Conservation (phyloP, 2,329 filamentous ascomycete species). For the Stagonosporopsis rhizophila region DNA sequence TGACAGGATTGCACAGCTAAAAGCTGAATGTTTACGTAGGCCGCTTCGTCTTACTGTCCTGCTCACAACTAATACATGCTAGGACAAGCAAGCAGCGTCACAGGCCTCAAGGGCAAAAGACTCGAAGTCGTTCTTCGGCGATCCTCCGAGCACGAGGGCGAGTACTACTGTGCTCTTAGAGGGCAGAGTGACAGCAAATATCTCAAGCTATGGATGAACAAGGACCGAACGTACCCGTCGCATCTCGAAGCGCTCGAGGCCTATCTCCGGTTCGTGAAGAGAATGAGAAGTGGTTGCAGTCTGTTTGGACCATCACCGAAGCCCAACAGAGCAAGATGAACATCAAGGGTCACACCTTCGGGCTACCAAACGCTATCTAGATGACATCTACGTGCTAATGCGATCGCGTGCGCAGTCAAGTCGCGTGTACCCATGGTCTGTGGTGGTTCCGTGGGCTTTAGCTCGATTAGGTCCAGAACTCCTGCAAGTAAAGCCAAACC, state of each 20-base stretch:
- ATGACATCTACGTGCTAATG: no score
- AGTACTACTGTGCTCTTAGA: conserved; percentile 37
- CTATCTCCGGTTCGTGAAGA: conserved; percentile 36
- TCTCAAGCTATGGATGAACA: conserved; percentile 40
- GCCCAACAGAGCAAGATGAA: conserved; percentile 3
- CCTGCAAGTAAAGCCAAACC: no score
- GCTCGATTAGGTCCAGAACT: no score
- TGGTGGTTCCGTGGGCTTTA: neutral
- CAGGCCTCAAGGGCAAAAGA: conserved; percentile 30
- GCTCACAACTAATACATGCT: neutral
- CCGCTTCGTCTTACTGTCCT: conserved; percentile 10
- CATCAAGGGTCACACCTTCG: neutral
- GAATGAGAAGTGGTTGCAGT: conserved; percentile 29
- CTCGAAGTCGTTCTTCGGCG: conserved; percentile 29
- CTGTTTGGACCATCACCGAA: conserved; percentile 31
- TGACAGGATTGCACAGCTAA: conserved; percentile 4
- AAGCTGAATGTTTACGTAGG: conserved; percentile 4
- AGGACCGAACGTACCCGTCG: conserved; percentile 31
- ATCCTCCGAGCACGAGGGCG: conserved; percentile 23
- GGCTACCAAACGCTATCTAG: neutral
- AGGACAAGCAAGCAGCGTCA: conserved; percentile 27
- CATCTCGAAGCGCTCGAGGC: conserved; percentile 35
- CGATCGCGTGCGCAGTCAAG: neutral
- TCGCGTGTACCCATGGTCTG: neutral
- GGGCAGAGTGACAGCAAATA: conserved; percentile 34